Conservation (phyloP, 208 protist genomes). For the Leishmania braziliensis region DNA sequence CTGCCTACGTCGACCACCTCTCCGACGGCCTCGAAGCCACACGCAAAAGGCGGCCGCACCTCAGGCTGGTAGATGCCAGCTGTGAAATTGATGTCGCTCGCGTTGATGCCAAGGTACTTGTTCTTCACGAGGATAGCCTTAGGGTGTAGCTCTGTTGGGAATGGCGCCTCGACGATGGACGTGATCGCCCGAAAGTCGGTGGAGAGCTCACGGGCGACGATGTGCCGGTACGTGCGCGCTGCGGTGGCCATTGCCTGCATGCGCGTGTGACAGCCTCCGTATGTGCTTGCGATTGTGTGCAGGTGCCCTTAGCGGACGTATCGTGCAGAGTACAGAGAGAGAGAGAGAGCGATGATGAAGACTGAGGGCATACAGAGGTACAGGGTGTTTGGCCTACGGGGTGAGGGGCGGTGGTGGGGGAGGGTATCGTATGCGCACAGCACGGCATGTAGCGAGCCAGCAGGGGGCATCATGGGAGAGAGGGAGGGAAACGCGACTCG, state of each 20-base stretch:
- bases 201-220: constrained; percentile 70
- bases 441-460: neutral
- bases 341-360: neutral
- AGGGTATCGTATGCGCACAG: neutral
- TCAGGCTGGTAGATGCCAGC: constrained; percentile 80
- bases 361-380: neutral
- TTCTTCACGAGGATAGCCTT: constrained; percentile 81
- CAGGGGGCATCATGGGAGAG: neutral
- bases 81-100: constrained; percentile 91
- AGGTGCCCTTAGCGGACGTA: neutral
- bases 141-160: constrained; percentile 48
- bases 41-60: constrained; percentile 79
- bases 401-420: too few relatives aligned
- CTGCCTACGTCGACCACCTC: constrained; percentile 66
- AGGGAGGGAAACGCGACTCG: neutral
- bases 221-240: constrained; percentile 47
- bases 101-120: constrained; percentile 85
- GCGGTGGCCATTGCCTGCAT: constrained; percentile 15
- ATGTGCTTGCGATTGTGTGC: neutral
- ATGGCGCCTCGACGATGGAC: constrained; percentile 35
- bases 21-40: constrained; percentile 86
- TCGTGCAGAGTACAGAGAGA: neutral
- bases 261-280: neutral
- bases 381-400: neutral
- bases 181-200: constrained; percentile 69